Percentiles rank a stretch among this genome's conserved stretches.
Evolutionary conservation across 2,329 filamentous ascomycete genomes (phyloP).

Genomic region (Sarocladium strictum): DNA sequence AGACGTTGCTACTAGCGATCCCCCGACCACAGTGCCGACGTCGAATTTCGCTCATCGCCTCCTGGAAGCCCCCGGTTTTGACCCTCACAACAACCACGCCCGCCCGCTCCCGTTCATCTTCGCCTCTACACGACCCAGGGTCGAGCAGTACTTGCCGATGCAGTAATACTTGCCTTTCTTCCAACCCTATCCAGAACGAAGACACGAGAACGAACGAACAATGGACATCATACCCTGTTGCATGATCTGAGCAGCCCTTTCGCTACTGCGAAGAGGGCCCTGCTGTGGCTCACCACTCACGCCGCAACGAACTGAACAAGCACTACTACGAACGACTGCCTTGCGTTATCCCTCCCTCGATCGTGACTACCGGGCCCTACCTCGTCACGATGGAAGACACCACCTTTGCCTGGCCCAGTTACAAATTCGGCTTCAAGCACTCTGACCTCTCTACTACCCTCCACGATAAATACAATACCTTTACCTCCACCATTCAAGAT

Average conservation of each 20-base stretch:
- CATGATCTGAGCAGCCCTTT: constrained; percentile 7
- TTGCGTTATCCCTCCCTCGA: constrained; percentile 1
- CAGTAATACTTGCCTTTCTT: neutral
- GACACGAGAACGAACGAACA: neutral
- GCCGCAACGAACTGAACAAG: neutral
- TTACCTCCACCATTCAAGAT: constrained; percentile 50
- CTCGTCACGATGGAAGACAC: constrained; percentile 46
- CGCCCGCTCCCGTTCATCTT: neutral
- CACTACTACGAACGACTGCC: constrained; percentile 1
- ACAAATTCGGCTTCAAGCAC: constrained; percentile 59
- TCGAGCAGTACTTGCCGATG: neutral
- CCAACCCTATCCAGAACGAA: neutral
- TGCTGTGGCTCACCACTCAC: constrained; percentile 1
- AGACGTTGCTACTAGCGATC: constrained; percentile 7
- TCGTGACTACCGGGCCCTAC: constrained; percentile 8
- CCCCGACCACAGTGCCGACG: neutral
- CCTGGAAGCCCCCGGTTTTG: neutral
- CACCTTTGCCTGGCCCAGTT: constrained; percentile 49
- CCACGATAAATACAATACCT: constrained; percentile 55
- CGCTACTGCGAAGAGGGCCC: neutral
- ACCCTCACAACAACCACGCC: constrained; percentile 1
- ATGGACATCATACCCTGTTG: constrained; percentile 5
- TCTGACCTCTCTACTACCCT: constrained; percentile 52
- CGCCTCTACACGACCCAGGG: neutral
- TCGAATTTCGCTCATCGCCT: constrained; percentile 1